Conservation (phyloP, 2,329 filamentous ascomycete genomes). For the Aspergillus piperis region DNA sequence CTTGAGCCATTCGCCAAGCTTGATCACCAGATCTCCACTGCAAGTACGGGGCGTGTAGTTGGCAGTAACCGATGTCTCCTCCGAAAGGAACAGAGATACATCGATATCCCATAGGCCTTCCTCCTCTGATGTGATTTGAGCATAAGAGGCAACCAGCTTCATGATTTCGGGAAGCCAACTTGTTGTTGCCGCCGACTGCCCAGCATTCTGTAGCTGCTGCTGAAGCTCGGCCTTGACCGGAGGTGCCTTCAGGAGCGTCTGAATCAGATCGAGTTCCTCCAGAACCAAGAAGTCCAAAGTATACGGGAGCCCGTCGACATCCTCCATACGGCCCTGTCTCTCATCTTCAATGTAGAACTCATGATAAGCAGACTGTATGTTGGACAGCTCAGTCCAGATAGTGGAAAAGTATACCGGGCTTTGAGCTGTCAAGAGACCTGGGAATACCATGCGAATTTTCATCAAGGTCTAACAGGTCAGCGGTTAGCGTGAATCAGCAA, state of each 20-base stretch:
- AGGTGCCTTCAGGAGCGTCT: constrained; percentile 82
- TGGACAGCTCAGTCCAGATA: constrained; percentile 83
- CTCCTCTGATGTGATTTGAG: constrained; percentile 88
- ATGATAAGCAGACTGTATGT: constrained; percentile 72
- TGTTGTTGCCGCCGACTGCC: constrained; percentile 62
- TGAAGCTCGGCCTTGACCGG: constrained; percentile 90
- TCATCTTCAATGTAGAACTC: constrained; percentile 84
- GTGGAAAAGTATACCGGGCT: constrained; percentile 80
- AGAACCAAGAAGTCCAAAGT: constrained; percentile 90
- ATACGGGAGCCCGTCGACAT: constrained; percentile 88
- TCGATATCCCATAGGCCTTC: constrained; percentile 96
- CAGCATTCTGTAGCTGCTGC: constrained; percentile 66
- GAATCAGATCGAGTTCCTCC: constrained; percentile 93
- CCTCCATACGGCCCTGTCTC: constrained; percentile 83
- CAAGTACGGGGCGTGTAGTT: constrained; percentile 96
- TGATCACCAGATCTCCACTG: constrained; percentile 88
- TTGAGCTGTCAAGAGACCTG: constrained; percentile 77
- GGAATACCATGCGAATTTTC: constrained; percentile 83
- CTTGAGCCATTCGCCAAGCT: constrained; percentile 86
- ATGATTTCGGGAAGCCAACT: constrained; percentile 87
- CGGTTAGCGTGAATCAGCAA: constrained; percentile 16
- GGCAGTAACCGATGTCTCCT: constrained; percentile 90
- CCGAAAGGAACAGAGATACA: constrained; percentile 89
- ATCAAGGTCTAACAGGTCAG: constrained; percentile 67
- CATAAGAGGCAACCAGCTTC: constrained; percentile 80